phyloP scores from a whole-genome alignment of 2,329 filamentous ascomycete species.

The Thermothelomyces thermophilus region DNA sequence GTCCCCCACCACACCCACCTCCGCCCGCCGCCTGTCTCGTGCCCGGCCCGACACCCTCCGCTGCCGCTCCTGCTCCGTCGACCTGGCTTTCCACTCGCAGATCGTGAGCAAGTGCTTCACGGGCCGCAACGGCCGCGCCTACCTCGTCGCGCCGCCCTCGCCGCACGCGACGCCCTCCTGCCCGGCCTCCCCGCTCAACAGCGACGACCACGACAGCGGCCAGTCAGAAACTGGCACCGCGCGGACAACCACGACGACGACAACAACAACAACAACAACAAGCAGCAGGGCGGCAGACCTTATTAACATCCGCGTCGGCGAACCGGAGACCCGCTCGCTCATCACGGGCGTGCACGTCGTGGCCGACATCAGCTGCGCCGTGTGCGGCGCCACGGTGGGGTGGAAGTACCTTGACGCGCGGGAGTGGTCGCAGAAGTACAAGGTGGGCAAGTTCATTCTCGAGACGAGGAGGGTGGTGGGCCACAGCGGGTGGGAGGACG shows the following conservation, averaged over 20 bases:
- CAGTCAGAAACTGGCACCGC: not conserved
- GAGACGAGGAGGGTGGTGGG: constrained; percentile 53
- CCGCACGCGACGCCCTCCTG: constrained; percentile 10
- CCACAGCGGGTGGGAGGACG: constrained; percentile 49
- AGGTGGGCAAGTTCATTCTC: constrained; percentile 62
- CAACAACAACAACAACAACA: not conserved
- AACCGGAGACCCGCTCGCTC: constrained; percentile 49
- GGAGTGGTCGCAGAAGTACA: constrained; percentile 56
- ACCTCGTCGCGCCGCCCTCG: constrained; percentile 40
- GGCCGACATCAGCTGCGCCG: constrained; percentile 53
- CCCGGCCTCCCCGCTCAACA: constrained; percentile 18
- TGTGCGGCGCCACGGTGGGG: constrained; percentile 52
- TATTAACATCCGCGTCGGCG: constrained; percentile 50
- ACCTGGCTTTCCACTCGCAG: constrained; percentile 55
- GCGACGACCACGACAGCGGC: constrained; percentile 11
- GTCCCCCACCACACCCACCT: constrained; percentile 12
- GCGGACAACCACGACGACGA: not conserved
- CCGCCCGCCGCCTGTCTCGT: constrained; percentile 33
- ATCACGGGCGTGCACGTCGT: constrained; percentile 59
- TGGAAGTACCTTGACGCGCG: constrained; percentile 64
- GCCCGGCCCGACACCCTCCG: constrained; percentile 49
- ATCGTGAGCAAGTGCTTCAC: constrained; percentile 62
- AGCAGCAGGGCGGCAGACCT: constrained; percentile 27
- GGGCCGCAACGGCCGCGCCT: constrained; percentile 58
- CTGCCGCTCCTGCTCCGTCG: constrained; percentile 51